Percentiles rank a stretch among this genome's conserved stretches.
These are phyloP conservation scores for Populus tremula DNA, from an alignment of 345 rosid genomes.

Conservation along the genomic window DNA sequence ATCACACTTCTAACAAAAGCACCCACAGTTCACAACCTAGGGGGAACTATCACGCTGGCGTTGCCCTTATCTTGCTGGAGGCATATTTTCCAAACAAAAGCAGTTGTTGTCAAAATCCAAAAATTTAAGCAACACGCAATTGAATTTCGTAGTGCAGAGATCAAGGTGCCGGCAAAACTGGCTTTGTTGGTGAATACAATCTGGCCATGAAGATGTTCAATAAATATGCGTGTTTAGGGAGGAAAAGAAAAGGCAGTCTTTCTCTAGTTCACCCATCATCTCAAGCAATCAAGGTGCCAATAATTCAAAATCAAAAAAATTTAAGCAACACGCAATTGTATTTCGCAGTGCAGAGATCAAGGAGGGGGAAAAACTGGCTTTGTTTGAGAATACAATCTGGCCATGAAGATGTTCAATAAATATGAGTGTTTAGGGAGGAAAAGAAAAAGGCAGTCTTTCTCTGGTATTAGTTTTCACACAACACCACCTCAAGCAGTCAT, in stretches of 20 bases:
- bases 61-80: neutral
- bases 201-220: neutral
- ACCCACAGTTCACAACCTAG: neutral
- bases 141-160: neutral
- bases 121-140: neutral
- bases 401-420: neutral
- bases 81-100: neutral
- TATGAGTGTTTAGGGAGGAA: neutral
- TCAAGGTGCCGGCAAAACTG: neutral
- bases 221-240: neutral
- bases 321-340: neutral
- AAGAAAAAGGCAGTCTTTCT: neutral
- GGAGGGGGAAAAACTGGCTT: neutral
- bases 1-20: neutral
- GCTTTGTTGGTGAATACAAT: neutral
- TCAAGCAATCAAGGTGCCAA: neutral
- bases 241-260: neutral
- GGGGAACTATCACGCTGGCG: neutral
- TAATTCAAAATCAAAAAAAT: neutral
- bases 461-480: constrained; percentile 3
- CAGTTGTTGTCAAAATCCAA: neutral
- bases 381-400: neutral
- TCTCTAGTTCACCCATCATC: neutral
- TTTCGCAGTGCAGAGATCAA: neutral
- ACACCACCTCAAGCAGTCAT: neutral